Conservation (phyloP, 495 filamentous ascomycete genomes). For the Parathielavia hyrcaniae region DNA sequence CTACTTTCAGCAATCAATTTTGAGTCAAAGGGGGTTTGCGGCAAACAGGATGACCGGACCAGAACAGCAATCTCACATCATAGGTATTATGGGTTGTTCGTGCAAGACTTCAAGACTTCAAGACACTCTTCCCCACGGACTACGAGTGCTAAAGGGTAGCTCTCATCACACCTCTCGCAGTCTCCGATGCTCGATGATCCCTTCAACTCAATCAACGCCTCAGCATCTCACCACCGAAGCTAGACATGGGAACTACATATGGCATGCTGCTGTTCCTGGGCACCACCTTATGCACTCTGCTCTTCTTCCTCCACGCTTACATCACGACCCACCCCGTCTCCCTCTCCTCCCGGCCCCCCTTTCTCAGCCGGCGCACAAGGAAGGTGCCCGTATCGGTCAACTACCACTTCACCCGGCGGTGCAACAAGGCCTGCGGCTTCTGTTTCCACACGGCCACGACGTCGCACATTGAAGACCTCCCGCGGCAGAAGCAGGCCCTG, state of each 20-base stretch:
- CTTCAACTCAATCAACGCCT: no score
- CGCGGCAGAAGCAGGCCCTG: constrained; percentile 41
- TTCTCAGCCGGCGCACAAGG: neutral
- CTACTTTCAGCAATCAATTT: neutral
- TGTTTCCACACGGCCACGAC: constrained; percentile 54
- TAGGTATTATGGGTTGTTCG: no score
- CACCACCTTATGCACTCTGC: neutral
- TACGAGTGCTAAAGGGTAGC: no score
- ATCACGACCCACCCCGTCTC: no score
- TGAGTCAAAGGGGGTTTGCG: neutral
- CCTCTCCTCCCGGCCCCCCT: neutral
- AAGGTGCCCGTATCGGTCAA: constrained; percentile 44
- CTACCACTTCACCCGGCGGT: constrained; percentile 46
- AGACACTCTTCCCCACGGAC: no score
- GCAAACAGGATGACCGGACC: neutral
- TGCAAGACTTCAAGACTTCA: no score
- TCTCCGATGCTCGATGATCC: no score
- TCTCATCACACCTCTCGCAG: no score
- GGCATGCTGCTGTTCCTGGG: no score
- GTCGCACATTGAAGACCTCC: constrained; percentile 29
- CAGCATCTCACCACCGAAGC: no score
- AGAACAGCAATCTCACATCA: neutral
- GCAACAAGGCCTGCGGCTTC: constrained; percentile 50
- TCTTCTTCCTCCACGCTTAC: neutral
- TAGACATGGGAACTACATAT: no score